phyloP scores from a whole-genome alignment of 176 grass and related monocot species.

The Avena atlantica region DNA sequence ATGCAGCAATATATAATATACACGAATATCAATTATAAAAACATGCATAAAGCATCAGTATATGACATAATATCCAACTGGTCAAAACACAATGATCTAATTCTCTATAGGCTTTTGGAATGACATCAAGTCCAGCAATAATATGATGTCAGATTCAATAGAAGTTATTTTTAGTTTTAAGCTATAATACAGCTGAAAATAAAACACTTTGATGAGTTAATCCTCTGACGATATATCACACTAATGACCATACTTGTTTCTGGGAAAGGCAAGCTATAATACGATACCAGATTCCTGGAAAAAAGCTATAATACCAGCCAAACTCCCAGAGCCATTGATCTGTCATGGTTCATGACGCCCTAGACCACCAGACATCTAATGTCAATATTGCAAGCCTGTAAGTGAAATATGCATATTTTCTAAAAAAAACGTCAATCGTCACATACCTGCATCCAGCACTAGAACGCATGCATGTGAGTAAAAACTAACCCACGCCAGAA shows the following conservation, averaged over 20 bases:
- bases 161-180: background rate
- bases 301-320: no score
- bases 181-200: constrained; percentile 9
- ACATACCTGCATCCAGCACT: background rate
- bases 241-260: background rate
- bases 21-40: constrained; percentile 1
- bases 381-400: background rate
- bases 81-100: background rate
- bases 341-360: background rate
- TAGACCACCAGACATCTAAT: background rate
- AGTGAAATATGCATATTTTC: background rate
- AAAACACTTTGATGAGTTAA: constrained; percentile 9
- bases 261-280: background rate
- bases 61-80: background rate
- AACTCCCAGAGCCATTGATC: background rate
- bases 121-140: background rate
- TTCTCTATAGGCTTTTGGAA: background rate
- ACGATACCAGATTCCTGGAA: no score
- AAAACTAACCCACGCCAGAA: background rate
- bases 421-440: background rate
- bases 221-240: background rate
- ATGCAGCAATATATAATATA: background rate
- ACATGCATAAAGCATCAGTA: background rate
- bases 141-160: background rate
- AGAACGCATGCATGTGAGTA: background rate